Base-by-base conservation (phyloP, 352 stramenopile species). In the Pythium aristosporum region DNA sequence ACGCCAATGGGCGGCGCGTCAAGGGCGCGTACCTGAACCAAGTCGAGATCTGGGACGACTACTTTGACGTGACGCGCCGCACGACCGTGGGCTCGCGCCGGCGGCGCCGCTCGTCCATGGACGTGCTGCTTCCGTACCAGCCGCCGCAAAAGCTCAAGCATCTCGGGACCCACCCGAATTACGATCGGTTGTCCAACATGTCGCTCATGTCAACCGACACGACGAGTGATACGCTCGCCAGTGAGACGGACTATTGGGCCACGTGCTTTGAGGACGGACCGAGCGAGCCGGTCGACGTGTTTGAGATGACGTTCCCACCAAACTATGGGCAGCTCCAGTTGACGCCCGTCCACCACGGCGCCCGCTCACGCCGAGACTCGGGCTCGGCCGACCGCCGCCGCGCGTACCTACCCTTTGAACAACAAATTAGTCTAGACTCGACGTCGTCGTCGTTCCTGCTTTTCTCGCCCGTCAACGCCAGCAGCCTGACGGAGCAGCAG, bases 11-110 rank as follows among this genome's bases (percentile, higher is more conserved):
- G n/a, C 75, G 85, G 32, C 77, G 68, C 30, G 48, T 89, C 13
- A 79, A 82, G 71, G 82, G 79, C 5, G 41, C 69, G 16, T 87
- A 88, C 60, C 48, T 89, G 25, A 65, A 82, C 21, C 60, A 69
- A 28, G 34, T 91, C 18, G 72, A 80, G 48, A 72, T 89, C 21
- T 23, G 85, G 6, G 77, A 91, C 5, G 71, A 88, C 67, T 89
- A 91, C 42, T 91, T 91, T 42, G 52, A 67, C 54, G 13, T 42
- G 21, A 48, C 53, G 46, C 47, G 65, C n/a, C 65, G 52, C 41
- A 58, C 28, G 52, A 67, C 51, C 1, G 48, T 68, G 23, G 44
- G 39, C 30, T 23, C 63, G 44, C 54, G 63, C 5, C 65, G 65
- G 7, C 65, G 65, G 6, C 65, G 65, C 23, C 65, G 65, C 44